Base-by-base conservation (phyloP, 1,284 basidiomycete genomes). In the Sporisorium iseilematis-ciliati region DNA sequence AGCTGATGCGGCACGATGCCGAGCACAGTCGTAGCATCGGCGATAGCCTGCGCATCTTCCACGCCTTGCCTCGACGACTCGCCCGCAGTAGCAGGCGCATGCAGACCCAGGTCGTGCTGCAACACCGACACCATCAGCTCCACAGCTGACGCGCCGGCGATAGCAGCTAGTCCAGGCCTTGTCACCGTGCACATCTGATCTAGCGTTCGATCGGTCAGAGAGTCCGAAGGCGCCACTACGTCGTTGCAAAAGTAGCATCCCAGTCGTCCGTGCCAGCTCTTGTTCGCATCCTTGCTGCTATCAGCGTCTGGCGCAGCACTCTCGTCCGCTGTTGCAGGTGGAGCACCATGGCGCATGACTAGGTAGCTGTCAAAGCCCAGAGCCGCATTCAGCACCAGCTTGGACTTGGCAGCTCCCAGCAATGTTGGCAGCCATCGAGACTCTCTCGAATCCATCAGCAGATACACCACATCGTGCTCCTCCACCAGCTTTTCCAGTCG, bases 131-230 rank as follows among this genome's bases (percentile, higher is more conserved):
- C 91, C 38, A 99, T 89, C 7, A 99, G 87, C 82, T 99, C 97
- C 0, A 98, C 95, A 0, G 94, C 94, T 0, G 91, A 92, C 0
- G 95, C 91, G 0, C 92, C 91, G 0, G 96, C 96, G 45, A 98
- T 95, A 0, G 93, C 90, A 0, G 95, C 97, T 0, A 98, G 88
- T 0, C 96, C 96, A 0, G 97, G 96, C n/a, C 97, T 88, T 0
- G 96, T 97, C 14, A 99, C 97, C 0, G 97, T 99, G 83, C 97
- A 99, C 96, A 98, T 98, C 84, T 99, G 96, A 84, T 99, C 97
- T 26, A 99, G 89, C 1, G 95, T 97, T 38, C 95, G 89, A 82
- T 99, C 95, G 0, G 93, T 92, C 52, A 98, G 87, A 0, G 93
- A 95, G 84, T 98, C 95, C 25, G 92, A 90, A 1, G 97, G 96